Base-by-base conservation (phyloP, 306 rosid species). In the Citrullus colocynthis region DNA sequence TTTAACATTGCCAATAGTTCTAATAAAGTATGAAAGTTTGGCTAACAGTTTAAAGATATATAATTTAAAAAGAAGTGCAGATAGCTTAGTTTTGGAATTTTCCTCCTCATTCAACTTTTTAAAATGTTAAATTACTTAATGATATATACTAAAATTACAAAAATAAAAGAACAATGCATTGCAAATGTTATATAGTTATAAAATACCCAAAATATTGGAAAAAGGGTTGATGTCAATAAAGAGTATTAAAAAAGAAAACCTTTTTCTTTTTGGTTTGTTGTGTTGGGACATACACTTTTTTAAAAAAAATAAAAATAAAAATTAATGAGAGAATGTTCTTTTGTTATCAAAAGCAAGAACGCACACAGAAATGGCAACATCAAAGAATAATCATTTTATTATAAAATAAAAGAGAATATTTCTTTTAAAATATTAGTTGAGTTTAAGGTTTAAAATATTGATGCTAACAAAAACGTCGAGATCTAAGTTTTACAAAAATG, bases 341-440 rank as follows among this genome's bases (percentile, higher is more conserved):
- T 66, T 66, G 51, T 36, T 66, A 66, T 66, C 73, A 66, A 66
- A 66, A 66, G 73, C 32, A 66, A 66, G 73, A 66, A 66, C 73
- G 14, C 51, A 36, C 51, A 17, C 11, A 18, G 49, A 39, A 16
- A 66, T 66, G 20, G 3, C 30, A 45, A 66, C 71, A 36, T 64
- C 71, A 64, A 28, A 60, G 66, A 60, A 60, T 28, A 24, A 60
- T 21, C 36, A 59, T 21, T 10, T 58, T 57, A 57, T 52, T 52
- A 15, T 16, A 45, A 45, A 45, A 9, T 9, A 45, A 32, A 24
- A 24, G 28, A 24, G 28, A 24, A 32, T 3, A 32, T 32, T 32
- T 32, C 36, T 32, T 32, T 32, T 32, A 32, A 32, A 32, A 32
- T 32, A 32, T 32, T 32, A 32, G 36, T 32, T 32, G 36, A 32